Base-by-base conservation (phyloP, 2,329 filamentous ascomycete genomes). In the Capronia coronata region DNA sequence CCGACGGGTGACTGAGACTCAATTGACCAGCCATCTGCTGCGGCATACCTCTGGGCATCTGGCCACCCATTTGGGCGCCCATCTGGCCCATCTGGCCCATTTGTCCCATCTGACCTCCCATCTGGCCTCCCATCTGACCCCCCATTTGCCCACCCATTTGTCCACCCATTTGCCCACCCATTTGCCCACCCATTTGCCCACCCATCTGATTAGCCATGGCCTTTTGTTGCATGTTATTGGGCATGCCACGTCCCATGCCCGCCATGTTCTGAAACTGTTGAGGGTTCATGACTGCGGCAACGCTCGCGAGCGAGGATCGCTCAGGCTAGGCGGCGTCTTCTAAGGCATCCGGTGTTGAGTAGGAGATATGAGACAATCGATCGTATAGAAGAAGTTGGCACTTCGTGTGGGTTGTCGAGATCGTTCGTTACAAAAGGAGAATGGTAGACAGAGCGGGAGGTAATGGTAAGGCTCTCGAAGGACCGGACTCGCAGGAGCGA, bases 11-110 rank as follows among this genome's bases (percentile, higher is more conserved):
- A 34, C 46, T 54, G 14, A 56, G 48, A 38, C 40, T 51, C 51
- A 54, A 51, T 32, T 56, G 54, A 9, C 50, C 50, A 22, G 49
- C 44, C 47, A 52, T 44, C 41, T 56, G 54, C 16, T 43, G 52
- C 19, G 48, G 41, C 45, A 56, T 54, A 3, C 42, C 44, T 49
- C 49, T 50, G 14, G 19, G 35, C 51, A 54, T 50, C 23, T 49
- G 46, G 22, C 43, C 43, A n/a, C 51, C 51, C 43, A 49, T 49
- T 21, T 47, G 49, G 11, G 21, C 22, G 4, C 19, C 4, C 47
- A 50, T 46, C 19, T 46, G 44, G 9, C 43, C 47, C 44, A 54
- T 51, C 34, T 54, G 53, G 25, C 64, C 64, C 61, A 66, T 65
- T 39, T 63, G 62, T 43, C 57, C 60, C 27, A 34, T 34, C 13